Conservation (phyloP, 2,329 filamentous ascomycete species). For the Phyllosticta citriasiana region DNA sequence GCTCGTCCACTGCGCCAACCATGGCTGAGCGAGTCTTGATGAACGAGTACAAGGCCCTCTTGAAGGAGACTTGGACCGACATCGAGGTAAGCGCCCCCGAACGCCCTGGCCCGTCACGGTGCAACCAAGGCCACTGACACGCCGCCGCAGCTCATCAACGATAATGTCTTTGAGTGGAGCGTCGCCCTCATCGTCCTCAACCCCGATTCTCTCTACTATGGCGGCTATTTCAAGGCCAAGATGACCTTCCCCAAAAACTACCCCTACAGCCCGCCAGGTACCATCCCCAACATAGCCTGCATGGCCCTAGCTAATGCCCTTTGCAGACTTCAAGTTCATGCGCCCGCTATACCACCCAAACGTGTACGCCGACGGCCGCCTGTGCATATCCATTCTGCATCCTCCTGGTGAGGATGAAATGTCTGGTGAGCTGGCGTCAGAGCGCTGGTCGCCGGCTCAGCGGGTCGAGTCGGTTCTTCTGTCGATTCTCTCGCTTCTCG, state of each 20-base stretch:
- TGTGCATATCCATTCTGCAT: constrained; percentile 96
- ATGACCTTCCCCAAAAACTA: constrained; percentile 87
- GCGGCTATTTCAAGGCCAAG: constrained; percentile 83
- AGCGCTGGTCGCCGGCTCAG: constrained; percentile 91
- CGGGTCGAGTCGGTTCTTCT: constrained; percentile 91
- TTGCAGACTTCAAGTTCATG: constrained; percentile 69
- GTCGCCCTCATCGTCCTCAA: constrained; percentile 89
- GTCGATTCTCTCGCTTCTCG: constrained; percentile 81
- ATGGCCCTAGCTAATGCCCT: neutral
- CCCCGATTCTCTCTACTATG: constrained; percentile 81
- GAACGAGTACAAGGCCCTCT: constrained; percentile 73
- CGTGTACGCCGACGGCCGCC: constrained; percentile 77
- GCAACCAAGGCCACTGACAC: constrained; percentile 12
- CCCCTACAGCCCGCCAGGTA: constrained; percentile 70
- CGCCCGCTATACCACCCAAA: constrained; percentile 83
- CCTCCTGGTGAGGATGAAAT: constrained; percentile 83
- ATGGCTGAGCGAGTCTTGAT: constrained; percentile 49
- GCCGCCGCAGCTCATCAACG: constrained; percentile 53
- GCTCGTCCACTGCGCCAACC: neutral
- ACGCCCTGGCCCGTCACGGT: neutral
- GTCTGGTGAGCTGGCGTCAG: constrained; percentile 79
- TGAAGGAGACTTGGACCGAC: constrained; percentile 88
- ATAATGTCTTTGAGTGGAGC: constrained; percentile 81
- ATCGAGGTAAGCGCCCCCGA: constrained; percentile 56
- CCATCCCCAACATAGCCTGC: constrained; percentile 12